Percentiles rank a stretch among this genome's conserved stretches.
Evolutionary conservation across 306 rosid genomes (phyloP).

Genomic region (Astragalus glycyphyllos): DNA sequence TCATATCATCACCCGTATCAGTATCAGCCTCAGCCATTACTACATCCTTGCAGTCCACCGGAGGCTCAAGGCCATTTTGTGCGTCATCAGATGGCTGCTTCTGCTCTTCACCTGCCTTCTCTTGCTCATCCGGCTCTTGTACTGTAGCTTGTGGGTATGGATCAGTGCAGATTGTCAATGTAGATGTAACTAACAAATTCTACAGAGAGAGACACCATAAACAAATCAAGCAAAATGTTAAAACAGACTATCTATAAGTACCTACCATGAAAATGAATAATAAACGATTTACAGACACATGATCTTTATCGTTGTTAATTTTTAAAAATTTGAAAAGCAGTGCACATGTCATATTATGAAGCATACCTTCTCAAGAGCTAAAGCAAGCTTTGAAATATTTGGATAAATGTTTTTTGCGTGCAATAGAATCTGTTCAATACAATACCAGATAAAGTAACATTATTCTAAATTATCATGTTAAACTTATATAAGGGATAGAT

Average conservation of each 20-base stretch:
- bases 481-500: neutral
- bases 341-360: conserved; percentile 20
- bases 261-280: conserved; percentile 16
- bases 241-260: conserved; percentile 8
- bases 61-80: conserved; percentile 69
- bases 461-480: conserved; percentile 23
- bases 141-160: conserved; percentile 52
- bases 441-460: conserved; percentile 29
- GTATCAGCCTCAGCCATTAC: conserved; percentile 77
- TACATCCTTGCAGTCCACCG: conserved; percentile 64
- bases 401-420: conserved; percentile 81
- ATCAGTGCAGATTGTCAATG: conserved; percentile 60
- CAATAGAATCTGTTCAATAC: conserved; percentile 74
- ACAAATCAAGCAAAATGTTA: conserved; percentile 27
- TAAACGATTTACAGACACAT: conserved; percentile 13
- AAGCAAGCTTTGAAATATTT: conserved; percentile 84
- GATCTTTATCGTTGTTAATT: conserved; percentile 15
- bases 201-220: conserved; percentile 47
- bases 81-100: conserved; percentile 48
- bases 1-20: conserved; percentile 69
- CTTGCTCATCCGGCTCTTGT: conserved; percentile 54
- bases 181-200: conserved; percentile 91
- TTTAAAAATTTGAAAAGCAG: conserved; percentile 30
- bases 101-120: conserved; percentile 57
- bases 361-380: conserved; percentile 94